Evolutionary conservation across 78 protist species (phyloP).

Genomic region (Thecamonas trahens): DNA sequence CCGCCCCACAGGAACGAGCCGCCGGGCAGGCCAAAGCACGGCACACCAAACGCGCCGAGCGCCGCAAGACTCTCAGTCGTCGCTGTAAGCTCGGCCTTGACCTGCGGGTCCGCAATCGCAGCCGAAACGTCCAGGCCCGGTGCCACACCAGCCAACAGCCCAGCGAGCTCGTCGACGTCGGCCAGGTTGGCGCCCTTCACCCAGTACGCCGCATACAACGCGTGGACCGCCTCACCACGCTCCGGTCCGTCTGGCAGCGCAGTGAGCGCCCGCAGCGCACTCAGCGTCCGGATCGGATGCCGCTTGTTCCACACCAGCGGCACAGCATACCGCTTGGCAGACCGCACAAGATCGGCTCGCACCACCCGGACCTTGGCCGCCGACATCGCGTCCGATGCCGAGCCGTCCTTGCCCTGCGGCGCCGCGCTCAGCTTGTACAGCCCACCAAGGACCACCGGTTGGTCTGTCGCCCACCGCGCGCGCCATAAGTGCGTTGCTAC

Average conservation of each 20-base stretch:
- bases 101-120: too few relatives aligned
- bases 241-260: not conserved
- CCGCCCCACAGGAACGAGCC: too few relatives aligned
- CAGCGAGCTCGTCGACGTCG: not conserved
- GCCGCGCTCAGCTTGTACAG: slow-evolving; percentile 11
- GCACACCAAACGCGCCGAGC: too few relatives aligned
- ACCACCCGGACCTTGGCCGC: not conserved
- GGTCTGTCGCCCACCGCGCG: too few relatives aligned
- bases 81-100: not conserved
- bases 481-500: too few relatives aligned
- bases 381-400: slow-evolving; percentile 16
- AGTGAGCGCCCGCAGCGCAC: not conserved
- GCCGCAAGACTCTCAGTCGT: not conserved
- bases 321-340: not conserved
- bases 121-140: too few relatives aligned
- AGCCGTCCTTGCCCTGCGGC: slow-evolving; percentile 21
- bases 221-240: too few relatives aligned
- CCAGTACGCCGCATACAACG: slow-evolving; percentile 1
- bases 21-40: too few relatives aligned
- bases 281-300: not conserved
- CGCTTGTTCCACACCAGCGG: not conserved
- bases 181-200: not conserved
- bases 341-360: not conserved
- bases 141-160: not conserved
- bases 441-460: too few relatives aligned